Evolutionary conservation across 345 rosid genomes (phyloP).

Genomic region (Pugionium dolabratum): DNA sequence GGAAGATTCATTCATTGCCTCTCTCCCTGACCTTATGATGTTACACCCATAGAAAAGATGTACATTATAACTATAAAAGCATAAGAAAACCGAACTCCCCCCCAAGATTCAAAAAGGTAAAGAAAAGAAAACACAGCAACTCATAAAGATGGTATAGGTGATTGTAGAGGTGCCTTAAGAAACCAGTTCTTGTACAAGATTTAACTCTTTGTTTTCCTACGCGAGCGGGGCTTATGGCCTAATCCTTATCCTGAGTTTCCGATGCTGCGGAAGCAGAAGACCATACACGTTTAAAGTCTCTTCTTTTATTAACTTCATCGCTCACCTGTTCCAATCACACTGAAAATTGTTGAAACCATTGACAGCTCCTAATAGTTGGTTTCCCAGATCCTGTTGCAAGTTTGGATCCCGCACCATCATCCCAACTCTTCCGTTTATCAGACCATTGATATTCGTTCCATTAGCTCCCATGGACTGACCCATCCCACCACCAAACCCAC

Average conservation of each 20-base stretch:
- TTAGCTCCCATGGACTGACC: slow-evolving; percentile 60
- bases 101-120: too few relatives aligned
- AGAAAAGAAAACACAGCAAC: too few relatives aligned
- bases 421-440: slow-evolving; percentile 72
- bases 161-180: too few relatives aligned
- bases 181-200: too few relatives aligned
- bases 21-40: slow-evolving; percentile 13
- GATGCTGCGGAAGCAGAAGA: slow-evolving; percentile 27
- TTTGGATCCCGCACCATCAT: slow-evolving; percentile 65
- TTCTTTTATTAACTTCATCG: not conserved
- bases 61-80: slow-evolving; percentile 32
- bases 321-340: slow-evolving; percentile 66
- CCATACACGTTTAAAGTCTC: not conserved
- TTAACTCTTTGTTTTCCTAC: too few relatives aligned
- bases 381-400: slow-evolving; percentile 80
- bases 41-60: slow-evolving; percentile 28
- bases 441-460: slow-evolving; percentile 52
- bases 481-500: slow-evolving; percentile 53
- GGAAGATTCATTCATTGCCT: slow-evolving; percentile 27
- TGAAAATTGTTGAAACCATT: slow-evolving; percentile 74
- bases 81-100: not conserved
- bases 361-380: slow-evolving; percentile 74
- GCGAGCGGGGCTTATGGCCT: slow-evolving; percentile 15
- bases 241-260: slow-evolving; percentile 17
- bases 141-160: too few relatives aligned